Percentiles rank a stretch among this genome's conserved stretches.
phyloP scores from a whole-genome alignment of 192 early-diverging fungal species.

The Backusella macrospora region DNA sequence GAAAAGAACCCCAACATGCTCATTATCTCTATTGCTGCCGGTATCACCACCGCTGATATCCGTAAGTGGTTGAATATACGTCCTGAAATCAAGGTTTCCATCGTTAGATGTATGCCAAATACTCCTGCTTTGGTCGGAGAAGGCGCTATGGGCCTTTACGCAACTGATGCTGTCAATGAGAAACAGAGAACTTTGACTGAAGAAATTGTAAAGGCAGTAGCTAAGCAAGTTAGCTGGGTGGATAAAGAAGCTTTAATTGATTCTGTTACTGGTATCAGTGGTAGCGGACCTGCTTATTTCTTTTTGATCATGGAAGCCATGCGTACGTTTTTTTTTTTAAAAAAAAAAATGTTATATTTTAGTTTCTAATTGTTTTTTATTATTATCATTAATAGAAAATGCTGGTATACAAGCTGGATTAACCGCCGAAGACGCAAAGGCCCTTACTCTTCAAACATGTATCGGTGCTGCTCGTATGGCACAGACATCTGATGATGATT shows the following conservation, averaged over 20 bases:
- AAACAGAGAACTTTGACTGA: slow-evolving; percentile 68
- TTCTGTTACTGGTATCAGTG: slow-evolving; percentile 85
- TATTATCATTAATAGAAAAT: slow-evolving; percentile 78
- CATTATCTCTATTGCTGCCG: slow-evolving; percentile 89
- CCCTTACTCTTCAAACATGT: slow-evolving; percentile 89
- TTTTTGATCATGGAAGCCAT: slow-evolving; percentile 91
- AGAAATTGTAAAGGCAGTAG: slow-evolving; percentile 72
- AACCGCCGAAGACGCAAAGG: slow-evolving; percentile 68
- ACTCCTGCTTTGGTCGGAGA: slow-evolving; percentile 89
- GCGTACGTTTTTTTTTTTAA: slow-evolving; percentile 39
- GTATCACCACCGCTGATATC: slow-evolving; percentile 77
- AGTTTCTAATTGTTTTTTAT: slow-evolving; percentile 64
- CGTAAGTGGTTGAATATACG: slow-evolving; percentile 64
- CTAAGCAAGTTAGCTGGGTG: slow-evolving; percentile 85
- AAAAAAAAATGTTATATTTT: neutral
- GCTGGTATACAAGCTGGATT: slow-evolving; percentile 79
- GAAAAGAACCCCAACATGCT: slow-evolving; percentile 63
- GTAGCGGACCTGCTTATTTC: slow-evolving; percentile 96
- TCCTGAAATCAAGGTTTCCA: slow-evolving; percentile 15
- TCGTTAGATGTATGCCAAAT: slow-evolving; percentile 94
- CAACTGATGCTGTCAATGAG: slow-evolving; percentile 58
- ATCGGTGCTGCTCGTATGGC: slow-evolving; percentile 90
- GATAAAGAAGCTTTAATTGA: slow-evolving; percentile 77
- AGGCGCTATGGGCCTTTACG: slow-evolving; percentile 87
- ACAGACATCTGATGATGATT: slow-evolving; percentile 63